Evolutionary conservation across 208 protist genomes (phyloP).

Genomic region (Trypanosomatidae sp.): DNA sequence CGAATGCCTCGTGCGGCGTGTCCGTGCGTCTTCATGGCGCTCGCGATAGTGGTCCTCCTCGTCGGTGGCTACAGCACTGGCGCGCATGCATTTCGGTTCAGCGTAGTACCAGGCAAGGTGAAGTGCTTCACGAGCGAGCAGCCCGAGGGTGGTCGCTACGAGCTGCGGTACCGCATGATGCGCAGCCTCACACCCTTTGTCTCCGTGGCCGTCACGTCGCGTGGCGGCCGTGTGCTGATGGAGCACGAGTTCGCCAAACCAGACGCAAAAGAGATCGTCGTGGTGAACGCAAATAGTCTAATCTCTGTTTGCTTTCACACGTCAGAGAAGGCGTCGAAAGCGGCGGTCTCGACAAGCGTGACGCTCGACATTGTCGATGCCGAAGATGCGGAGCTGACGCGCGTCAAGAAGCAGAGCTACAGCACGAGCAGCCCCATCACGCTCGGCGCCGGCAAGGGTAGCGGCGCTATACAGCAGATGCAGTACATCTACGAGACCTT

Average conservation of each 20-base stretch:
- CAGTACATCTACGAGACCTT: conserved; percentile 53
- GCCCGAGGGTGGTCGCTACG: conserved; percentile 51
- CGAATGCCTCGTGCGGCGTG: conserved; percentile 1
- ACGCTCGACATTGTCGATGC: conserved; percentile 66
- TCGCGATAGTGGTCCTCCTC: conserved; percentile 19
- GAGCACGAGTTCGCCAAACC: conserved; percentile 54
- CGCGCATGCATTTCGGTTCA: conserved; percentile 60
- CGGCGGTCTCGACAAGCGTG: conserved; percentile 56
- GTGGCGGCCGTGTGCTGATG: conserved; percentile 44
- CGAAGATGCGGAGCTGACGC: conserved; percentile 68
- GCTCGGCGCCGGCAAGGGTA: conserved; percentile 53
- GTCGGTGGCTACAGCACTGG: not conserved
- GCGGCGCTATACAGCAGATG: conserved; percentile 62
- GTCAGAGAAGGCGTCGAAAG: conserved; percentile 30
- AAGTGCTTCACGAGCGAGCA: conserved; percentile 75
- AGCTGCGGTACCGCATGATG: conserved; percentile 74
- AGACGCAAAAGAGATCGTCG: conserved; percentile 54
- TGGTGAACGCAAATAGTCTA: conserved; percentile 27
- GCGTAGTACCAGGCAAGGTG: conserved; percentile 38
- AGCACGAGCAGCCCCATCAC: conserved; percentile 62
- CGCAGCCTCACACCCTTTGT: conserved; percentile 64
- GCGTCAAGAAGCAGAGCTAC: conserved; percentile 66
- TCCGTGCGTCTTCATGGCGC: conserved; percentile 4
- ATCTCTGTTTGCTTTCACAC: conserved; percentile 78
- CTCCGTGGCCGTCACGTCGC: conserved; percentile 54